A percentile compares a stretch with the other conserved stretches of the same genome.
These are phyloP conservation scores for Amanita molliuscula DNA, from an alignment of 768 basidiomycete species.

Conservation along the genomic window DNA sequence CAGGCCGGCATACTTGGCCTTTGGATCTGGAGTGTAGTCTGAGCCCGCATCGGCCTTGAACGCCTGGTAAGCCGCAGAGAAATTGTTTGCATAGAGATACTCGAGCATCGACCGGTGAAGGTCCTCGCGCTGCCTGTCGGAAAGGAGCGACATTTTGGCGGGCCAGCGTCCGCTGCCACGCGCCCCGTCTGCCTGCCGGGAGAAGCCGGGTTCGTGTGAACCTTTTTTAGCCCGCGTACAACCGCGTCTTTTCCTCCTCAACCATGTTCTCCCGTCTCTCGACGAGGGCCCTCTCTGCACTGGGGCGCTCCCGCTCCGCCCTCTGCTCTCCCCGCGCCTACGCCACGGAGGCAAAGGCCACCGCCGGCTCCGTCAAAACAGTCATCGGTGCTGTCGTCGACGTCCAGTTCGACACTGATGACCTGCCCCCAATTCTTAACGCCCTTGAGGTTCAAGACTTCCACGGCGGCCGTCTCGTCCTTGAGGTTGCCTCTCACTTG, in stretches of 20 bases:
- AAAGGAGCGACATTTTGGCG: conserved; percentile 13
- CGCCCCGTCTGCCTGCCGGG: conserved; percentile 16
- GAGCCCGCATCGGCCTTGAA: conserved; percentile 42
- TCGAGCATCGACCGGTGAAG: conserved; percentile 72
- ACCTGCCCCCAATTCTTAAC: conserved; percentile 96
- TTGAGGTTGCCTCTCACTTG: conserved; percentile 96
- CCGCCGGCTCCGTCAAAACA: conserved; percentile 82
- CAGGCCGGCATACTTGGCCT: conserved; percentile 76
- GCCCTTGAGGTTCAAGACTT: conserved; percentile 97
- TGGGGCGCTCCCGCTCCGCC: conserved; percentile 15
- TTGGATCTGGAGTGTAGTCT: conserved; percentile 74
- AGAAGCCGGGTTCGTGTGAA: conserved; percentile 41
- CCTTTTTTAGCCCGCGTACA: conserved; percentile 31
- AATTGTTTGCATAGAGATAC: conserved; percentile 61
- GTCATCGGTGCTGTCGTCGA: conserved; percentile 99
- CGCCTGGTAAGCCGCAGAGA: conserved; percentile 50
- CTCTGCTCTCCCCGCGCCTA: conserved; percentile 58
- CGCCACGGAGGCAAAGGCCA: conserved; percentile 78
- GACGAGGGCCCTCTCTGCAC: conserved; percentile 50
- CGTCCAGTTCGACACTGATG: conserved; percentile 93
- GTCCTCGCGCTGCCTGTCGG: conserved; percentile 18
- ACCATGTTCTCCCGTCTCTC: conserved; percentile 87
- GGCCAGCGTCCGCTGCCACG: conserved; percentile 8
- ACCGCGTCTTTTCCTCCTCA: conserved; percentile 16
- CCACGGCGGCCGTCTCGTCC: conserved; percentile 92